These are phyloP conservation scores for Chlamydomonas urium DNA, from an alignment of 139 green algal genomes.

Conservation along the genomic window DNA sequence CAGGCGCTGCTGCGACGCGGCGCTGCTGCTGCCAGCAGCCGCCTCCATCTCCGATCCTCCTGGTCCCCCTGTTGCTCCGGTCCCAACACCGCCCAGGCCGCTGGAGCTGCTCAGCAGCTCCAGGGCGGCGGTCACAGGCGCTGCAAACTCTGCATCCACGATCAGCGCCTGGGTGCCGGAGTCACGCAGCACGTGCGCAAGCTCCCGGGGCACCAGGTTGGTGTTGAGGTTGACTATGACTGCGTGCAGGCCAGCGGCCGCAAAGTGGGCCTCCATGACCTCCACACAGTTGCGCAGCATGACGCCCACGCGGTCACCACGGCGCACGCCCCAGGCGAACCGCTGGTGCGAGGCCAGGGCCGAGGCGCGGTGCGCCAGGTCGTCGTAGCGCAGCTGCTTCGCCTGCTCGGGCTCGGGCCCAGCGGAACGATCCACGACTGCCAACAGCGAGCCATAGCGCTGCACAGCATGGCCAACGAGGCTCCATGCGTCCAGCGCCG, in stretches of 20 bases:
- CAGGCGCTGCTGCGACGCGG: not conserved
- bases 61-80: not conserved
- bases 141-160: constrained; percentile 37
- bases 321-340: not conserved
- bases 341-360: not conserved
- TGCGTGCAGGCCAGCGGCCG: constrained; percentile 59
- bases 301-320: constrained; percentile 47
- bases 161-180: constrained; percentile 49
- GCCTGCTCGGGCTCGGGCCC: not conserved
- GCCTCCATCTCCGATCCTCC: not conserved
- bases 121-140: constrained; percentile 18
- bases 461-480: not conserved
- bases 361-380: not conserved
- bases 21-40: not conserved
- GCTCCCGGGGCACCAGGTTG: constrained; percentile 60
- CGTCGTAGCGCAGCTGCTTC: not conserved
- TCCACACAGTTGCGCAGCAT: constrained; percentile 63
- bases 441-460: not conserved
- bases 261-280: constrained; percentile 72
- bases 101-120: not conserved
- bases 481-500: not conserved
- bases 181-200: constrained; percentile 65
- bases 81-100: too few species aligned
- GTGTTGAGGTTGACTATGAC: constrained; percentile 82
- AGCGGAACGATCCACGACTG: constrained; percentile 2